Conservation (phyloP, 495 filamentous ascomycete genomes). For the Podospora tetraspora region DNA sequence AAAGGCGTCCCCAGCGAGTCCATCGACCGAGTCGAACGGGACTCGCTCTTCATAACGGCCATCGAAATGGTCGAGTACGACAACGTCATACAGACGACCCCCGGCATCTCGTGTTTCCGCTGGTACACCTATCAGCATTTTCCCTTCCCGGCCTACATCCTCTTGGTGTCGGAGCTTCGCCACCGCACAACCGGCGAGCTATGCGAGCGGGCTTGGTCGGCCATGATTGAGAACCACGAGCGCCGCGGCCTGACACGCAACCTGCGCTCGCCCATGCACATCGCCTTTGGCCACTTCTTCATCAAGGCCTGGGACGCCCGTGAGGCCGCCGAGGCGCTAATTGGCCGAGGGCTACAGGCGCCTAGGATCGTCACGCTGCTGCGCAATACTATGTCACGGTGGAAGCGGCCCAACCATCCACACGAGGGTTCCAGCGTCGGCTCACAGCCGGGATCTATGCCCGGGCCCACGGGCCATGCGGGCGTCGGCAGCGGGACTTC, state of each 20-base stretch:
- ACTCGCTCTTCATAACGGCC: conserved; percentile 42
- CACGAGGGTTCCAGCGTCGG: not conserved
- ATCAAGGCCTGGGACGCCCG: conserved; percentile 52
- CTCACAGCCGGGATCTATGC: not conserved
- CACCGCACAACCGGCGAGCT: conserved; percentile 43
- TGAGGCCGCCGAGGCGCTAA: conserved; percentile 38
- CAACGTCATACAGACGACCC: conserved; percentile 43
- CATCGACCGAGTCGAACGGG: conserved; percentile 37
- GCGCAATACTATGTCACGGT: conserved; percentile 27
- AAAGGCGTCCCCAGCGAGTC: conserved; percentile 20
- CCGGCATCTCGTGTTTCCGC: conserved; percentile 42
- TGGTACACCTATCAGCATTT: conserved; percentile 52
- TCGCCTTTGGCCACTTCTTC: conserved; percentile 45
- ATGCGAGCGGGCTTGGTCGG: conserved; percentile 49
- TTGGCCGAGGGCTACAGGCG: conserved; percentile 35
- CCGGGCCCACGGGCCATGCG: not conserved
- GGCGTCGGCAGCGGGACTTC: not conserved
- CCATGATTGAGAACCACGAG: conserved; percentile 47
- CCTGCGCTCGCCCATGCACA: conserved; percentile 46
- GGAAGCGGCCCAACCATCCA: conserved; percentile 14
- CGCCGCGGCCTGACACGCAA: conserved; percentile 38
- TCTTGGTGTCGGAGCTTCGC: conserved; percentile 45
- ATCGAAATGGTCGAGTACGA: conserved; percentile 50
- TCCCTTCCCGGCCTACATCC: conserved; percentile 51
- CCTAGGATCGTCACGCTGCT: conserved; percentile 41